Evolutionary conservation across 176 grass and related monocot genomes (phyloP).

Genomic region (Oryza punctata): DNA sequence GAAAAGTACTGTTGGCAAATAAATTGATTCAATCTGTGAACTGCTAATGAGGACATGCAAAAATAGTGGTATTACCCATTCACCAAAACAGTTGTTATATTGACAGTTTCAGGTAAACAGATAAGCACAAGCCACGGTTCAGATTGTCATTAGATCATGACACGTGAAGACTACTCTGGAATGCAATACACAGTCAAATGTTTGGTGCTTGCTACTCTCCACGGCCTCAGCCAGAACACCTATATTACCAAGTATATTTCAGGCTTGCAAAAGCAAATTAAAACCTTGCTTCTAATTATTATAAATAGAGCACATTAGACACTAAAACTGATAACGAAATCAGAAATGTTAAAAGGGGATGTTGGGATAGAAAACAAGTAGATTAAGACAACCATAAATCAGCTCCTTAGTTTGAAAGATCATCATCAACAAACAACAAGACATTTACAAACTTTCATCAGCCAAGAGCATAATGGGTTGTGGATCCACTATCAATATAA

Average conservation of each 20-base stretch:
- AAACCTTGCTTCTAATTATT: neutral
- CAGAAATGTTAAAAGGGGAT: neutral
- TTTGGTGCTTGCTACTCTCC: no score
- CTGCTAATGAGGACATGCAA: neutral
- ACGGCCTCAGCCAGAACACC: no score
- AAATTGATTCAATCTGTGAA: conserved; percentile 9
- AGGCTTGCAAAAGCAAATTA: no score
- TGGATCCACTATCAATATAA: neutral
- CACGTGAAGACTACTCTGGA: neutral
- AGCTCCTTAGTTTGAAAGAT: neutral
- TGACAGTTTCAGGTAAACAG: neutral
- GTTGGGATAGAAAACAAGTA: conserved; percentile 7
- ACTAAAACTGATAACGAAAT: conserved; percentile 7
- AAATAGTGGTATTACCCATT: neutral
- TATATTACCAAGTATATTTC: no score
- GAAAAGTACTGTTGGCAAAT: conserved; percentile 2
- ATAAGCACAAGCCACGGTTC: neutral
- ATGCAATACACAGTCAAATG: neutral
- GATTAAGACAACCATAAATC: conserved; percentile 21
- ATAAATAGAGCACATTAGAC: neutral
- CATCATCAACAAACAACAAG: conserved; percentile 34
- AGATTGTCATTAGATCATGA: neutral
- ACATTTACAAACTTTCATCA: conserved; percentile 4
- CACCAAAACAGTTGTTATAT: no score
- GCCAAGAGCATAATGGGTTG: conserved; percentile 4